Conservation (phyloP, 257 asterid species). For the Marsdenia floribunda region DNA sequence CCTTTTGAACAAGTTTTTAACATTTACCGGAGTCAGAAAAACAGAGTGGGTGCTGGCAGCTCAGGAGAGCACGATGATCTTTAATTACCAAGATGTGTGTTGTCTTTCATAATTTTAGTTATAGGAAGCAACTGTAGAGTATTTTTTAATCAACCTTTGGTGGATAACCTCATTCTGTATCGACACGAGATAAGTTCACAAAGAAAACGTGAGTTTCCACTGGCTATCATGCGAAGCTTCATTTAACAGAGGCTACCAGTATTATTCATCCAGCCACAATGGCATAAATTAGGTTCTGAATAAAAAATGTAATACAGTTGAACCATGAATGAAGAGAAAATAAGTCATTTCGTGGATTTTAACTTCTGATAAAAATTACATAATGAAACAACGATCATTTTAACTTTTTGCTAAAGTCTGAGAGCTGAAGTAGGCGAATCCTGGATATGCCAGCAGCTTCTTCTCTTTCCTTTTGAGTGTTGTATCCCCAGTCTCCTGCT, state of each 20-base stretch:
- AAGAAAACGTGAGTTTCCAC: background rate
- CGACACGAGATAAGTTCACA: no score
- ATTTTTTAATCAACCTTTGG: background rate
- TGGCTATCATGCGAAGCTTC: background rate
- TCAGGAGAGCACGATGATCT: slow-evolving; percentile 43
- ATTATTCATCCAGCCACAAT: background rate
- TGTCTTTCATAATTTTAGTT: background rate
- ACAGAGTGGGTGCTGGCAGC: slow-evolving; percentile 16
- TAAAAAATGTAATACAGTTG: slow-evolving; percentile 10
- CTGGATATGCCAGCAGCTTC: slow-evolving; percentile 72
- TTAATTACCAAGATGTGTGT: slow-evolving; percentile 8
- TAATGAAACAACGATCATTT: slow-evolving; percentile 37
- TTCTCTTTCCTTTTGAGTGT: slow-evolving; percentile 75
- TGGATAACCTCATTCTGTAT: no score
- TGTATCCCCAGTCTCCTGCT: slow-evolving; percentile 96
- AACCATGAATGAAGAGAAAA: slow-evolving; percentile 4
- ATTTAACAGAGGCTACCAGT: background rate
- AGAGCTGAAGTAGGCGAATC: slow-evolving; percentile 58
- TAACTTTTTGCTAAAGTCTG: slow-evolving; percentile 77
- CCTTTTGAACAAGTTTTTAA: slow-evolving; percentile 64
- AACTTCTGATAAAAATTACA: background rate
- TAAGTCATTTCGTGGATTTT: background rate
- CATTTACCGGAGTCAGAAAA: slow-evolving; percentile 39
- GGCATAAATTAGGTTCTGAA: no score
- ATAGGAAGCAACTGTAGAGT: background rate